phyloP scores from a whole-genome alignment of 208 protist species.

The Acanthamoeba royreba region DNA sequence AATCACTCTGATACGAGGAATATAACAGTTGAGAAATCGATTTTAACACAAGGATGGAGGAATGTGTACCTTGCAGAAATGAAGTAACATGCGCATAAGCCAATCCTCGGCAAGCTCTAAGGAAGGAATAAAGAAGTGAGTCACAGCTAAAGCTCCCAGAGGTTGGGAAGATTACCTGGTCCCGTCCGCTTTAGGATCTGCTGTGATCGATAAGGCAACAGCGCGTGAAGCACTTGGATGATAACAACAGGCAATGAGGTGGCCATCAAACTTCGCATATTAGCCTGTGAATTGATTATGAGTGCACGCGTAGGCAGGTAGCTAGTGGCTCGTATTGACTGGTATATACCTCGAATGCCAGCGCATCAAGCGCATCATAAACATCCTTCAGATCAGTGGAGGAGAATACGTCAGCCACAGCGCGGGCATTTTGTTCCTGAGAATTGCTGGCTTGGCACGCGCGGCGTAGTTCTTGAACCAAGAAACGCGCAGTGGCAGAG shows the following conservation, averaged over 20 bases:
- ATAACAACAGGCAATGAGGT: not conserved
- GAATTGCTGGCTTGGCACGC: not conserved
- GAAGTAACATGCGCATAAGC: not conserved
- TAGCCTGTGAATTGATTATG: not conserved
- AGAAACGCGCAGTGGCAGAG: not conserved
- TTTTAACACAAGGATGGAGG: not conserved
- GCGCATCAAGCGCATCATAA: not conserved
- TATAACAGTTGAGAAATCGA: not conserved
- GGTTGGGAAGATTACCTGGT: not conserved
- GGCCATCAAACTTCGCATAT: not conserved
- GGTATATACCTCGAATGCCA: not conserved
- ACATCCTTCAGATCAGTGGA: not conserved
- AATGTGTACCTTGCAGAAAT: not conserved
- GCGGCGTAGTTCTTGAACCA: not conserved
- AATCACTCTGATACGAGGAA: not conserved
- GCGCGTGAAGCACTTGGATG: not conserved
- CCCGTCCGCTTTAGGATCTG: not conserved
- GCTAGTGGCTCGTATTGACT: not conserved
- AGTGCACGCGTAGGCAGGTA: not conserved
- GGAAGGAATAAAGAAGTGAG: not conserved
- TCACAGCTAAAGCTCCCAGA: not conserved
- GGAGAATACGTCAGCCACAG: not conserved
- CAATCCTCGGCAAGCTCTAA: not conserved
- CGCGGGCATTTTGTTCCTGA: not conserved
- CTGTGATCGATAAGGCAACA: not conserved